Base-by-base conservation (phyloP, 2,329 filamentous ascomycete species). In the Graphilbum sp. region DNA sequence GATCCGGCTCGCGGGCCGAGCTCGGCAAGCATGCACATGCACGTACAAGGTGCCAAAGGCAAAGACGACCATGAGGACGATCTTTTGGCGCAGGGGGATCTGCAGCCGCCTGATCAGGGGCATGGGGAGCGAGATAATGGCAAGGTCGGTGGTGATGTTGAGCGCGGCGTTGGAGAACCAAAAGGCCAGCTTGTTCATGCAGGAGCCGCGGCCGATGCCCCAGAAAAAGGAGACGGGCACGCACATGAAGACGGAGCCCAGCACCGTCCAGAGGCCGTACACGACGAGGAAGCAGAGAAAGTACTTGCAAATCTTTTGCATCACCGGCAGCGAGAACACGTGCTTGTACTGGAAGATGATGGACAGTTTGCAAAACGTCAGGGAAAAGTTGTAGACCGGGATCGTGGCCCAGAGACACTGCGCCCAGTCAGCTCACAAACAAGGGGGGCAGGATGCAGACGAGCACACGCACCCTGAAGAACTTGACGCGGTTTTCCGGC, bases 111-210 rank as follows among this genome's bases (percentile, higher is more conserved):
- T 32, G 5, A 37, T 32, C 15, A 37, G 20, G 0, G 45, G 43
- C n/a, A 46, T 36, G 2, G 45, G 45, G 30, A 46, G 37, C 10
- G 35, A 30, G 20, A 46, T 33, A 12, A 46, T 38, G 15, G 43
- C 17, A 10, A 45, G 19, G 32, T 46, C 45, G 5, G 43, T 45
- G 29, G 43, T 32, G 23, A 38, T 38, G 18, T 43, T 43, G 8
- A 46, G 35, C 8, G 37, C 40, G 13, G 45, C 45, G 5, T 41
- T 45, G 10, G 45, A 43, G 24, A 43, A 34, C 34, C 43, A 45
- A 25, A 46, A 29, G 12, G 41, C 40, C 11, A 38, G 34, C 5
- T 35, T 36, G 32, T 46, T 32, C 34, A 46, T 41, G 38, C 45
- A 46, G 4, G 34, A 36, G 29, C 40, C 41, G 3, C 35, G 21